Percentiles rank a stretch among this genome's conserved stretches.
Evolutionary conservation across 768 basidiomycete genomes (phyloP).

Genomic region (Favolaschia claudopus): DNA sequence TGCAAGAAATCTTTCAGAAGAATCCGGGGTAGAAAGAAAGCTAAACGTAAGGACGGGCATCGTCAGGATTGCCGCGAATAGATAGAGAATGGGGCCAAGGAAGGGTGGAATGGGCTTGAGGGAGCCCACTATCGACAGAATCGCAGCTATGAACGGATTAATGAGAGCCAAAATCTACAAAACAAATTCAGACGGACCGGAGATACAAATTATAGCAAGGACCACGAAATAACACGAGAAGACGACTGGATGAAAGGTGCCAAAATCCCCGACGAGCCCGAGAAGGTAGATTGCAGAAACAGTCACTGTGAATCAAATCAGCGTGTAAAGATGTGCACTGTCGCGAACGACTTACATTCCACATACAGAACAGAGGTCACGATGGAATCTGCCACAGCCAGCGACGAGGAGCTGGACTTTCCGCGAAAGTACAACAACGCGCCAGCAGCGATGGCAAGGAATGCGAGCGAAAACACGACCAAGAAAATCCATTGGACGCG

Average conservation of each 20-base stretch:
- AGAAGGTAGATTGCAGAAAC: constrained; percentile 23
- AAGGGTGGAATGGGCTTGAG: constrained; percentile 22
- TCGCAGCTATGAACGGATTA: constrained; percentile 17
- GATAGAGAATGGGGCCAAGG: constrained; percentile 24
- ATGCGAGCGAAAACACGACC: constrained; percentile 23
- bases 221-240: constrained; percentile 17
- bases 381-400: constrained; percentile 19
- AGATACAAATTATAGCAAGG: constrained; percentile 17
- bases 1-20: constrained; percentile 19
- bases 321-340: neutral
- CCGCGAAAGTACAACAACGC: constrained; percentile 15
- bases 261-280: constrained; percentile 6
- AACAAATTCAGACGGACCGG: constrained; percentile 17
- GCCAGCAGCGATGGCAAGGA: constrained; percentile 24
- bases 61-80: constrained; percentile 22
- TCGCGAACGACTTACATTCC: constrained; percentile 9
- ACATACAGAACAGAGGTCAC: constrained; percentile 20
- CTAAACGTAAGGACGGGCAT: constrained; percentile 26
- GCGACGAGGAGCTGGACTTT: constrained; percentile 1
- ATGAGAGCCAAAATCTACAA: neutral
- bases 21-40: constrained; percentile 16
- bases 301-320: constrained; percentile 12
- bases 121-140: constrained; percentile 24
- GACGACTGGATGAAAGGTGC: constrained; percentile 9
- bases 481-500: constrained; percentile 25